Evolutionary conservation across 176 grass and related monocot genomes (phyloP).

Genomic region (Avena insularis): DNA sequence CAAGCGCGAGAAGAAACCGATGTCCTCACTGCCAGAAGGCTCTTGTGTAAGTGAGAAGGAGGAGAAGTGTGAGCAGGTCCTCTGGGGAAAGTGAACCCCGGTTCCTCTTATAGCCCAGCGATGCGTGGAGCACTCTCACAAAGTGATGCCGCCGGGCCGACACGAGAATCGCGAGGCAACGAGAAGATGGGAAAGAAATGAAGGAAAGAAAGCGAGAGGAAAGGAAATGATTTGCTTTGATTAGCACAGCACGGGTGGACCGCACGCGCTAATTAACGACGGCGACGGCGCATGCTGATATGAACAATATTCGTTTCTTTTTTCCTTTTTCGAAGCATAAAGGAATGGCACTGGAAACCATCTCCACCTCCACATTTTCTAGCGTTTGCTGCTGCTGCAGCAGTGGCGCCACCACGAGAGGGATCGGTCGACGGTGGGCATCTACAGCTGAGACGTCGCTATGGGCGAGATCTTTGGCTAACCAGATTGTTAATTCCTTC

Average conservation of each 20-base stretch:
- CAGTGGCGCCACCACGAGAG: neutral
- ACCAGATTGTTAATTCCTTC: neutral
- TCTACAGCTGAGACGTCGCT: slow-evolving; percentile 48
- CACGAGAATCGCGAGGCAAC: slow-evolving; percentile 20
- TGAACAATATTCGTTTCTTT: neutral
- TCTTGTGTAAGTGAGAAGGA: neutral
- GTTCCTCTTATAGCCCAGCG: slow-evolving; percentile 45
- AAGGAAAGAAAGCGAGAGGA: neutral
- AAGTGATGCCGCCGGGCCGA: slow-evolving; percentile 7
- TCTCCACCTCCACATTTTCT: neutral
- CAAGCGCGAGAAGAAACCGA: neutral
- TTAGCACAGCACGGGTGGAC: slow-evolving; percentile 21
- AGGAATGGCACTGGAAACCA: neutral
- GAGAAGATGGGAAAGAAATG: neutral
- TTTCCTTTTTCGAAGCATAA: neutral
- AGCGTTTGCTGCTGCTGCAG: neutral
- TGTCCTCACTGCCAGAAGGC: neutral
- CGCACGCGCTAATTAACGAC: slow-evolving; percentile 7
- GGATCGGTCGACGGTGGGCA: neutral
- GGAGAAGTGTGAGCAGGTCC: slow-evolving; percentile 24
- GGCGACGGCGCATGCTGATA: neutral
- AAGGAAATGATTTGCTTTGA: slow-evolving; percentile 34
- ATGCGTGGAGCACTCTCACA: neutral
- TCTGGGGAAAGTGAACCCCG: neutral
- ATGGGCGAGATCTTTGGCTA: slow-evolving; percentile 36